Conservation (phyloP, 1,284 basidiomycete genomes). For the Anthracocystis setariae region DNA sequence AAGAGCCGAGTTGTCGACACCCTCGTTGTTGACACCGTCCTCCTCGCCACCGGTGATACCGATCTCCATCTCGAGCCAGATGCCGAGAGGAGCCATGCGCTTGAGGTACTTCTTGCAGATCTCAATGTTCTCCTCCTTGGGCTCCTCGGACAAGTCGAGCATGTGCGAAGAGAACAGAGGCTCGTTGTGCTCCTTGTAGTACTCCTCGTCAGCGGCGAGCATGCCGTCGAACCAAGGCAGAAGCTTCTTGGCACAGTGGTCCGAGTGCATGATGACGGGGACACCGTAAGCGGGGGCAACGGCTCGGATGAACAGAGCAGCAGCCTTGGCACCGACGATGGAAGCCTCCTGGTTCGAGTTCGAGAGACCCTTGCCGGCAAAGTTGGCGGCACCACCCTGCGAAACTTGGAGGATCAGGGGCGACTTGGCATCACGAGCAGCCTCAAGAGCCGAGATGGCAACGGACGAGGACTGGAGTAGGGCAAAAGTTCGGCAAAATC, state of each 20-base stretch:
- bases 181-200: slow-evolving; percentile 87
- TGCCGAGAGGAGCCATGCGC: slow-evolving; percentile 85
- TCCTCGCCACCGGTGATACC: slow-evolving; percentile 99
- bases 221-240: slow-evolving; percentile 99
- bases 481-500: neutral
- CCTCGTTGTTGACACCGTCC: slow-evolving; percentile 83
- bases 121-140: slow-evolving; percentile 96
- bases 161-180: slow-evolving; percentile 99
- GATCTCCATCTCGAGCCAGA: slow-evolving; percentile 99
- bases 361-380: slow-evolving; percentile 93
- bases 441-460: slow-evolving; percentile 66
- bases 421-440: slow-evolving; percentile 80
- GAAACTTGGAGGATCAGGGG: slow-evolving; percentile 98
- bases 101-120: slow-evolving; percentile 94
- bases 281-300: slow-evolving; percentile 75
- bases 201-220: slow-evolving; percentile 94
- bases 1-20: slow-evolving; percentile 89
- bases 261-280: slow-evolving; percentile 96
- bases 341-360: slow-evolving; percentile 98
- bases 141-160: slow-evolving; percentile 98
- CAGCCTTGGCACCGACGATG: slow-evolving; percentile 87
- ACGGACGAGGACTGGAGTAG: slow-evolving; percentile 54
- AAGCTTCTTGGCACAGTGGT: slow-evolving; percentile 98
- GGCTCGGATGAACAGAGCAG: slow-evolving; percentile 86
- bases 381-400: slow-evolving; percentile 95